Evolutionary conservation across 148 eudicot genomes (phyloP).

Genomic region (Oxyria digyna): DNA sequence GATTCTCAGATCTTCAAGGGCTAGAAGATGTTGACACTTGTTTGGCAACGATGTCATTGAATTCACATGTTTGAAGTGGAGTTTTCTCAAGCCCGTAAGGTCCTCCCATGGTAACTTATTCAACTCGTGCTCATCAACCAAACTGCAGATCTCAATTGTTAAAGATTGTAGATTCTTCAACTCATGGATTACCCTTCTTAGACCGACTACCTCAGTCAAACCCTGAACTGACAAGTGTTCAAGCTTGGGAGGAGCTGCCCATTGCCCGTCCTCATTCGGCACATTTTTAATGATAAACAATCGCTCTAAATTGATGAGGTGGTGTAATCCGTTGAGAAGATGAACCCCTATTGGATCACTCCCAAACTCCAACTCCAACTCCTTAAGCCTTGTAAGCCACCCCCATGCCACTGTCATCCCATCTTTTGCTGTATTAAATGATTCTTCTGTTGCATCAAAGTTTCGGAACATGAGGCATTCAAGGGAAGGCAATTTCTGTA

Average conservation of each 20-base stretch:
- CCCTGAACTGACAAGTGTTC: not conserved
- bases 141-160: accelerated
- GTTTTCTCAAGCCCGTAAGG: not conserved
- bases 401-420: not conserved
- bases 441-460: not conserved
- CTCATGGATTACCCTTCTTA: not conserved
- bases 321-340: not conserved
- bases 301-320: not conserved
- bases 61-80: not conserved
- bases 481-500: not conserved
- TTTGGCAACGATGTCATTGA: too few relatives aligned
- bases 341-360: not conserved
- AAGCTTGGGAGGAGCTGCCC: not conserved
- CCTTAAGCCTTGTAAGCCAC: not conserved
- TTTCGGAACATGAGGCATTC: not conserved
- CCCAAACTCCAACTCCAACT: not conserved
- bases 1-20: not conserved
- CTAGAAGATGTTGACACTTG: not conserved
- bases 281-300: not conserved
- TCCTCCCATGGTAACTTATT: not conserved
- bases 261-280: not conserved
- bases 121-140: not conserved
- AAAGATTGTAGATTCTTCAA: not conserved
- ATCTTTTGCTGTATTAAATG: not conserved
- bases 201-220: not conserved